Base-by-base conservation (phyloP, 768 basidiomycete genomes). In the Vararia minispora region DNA sequence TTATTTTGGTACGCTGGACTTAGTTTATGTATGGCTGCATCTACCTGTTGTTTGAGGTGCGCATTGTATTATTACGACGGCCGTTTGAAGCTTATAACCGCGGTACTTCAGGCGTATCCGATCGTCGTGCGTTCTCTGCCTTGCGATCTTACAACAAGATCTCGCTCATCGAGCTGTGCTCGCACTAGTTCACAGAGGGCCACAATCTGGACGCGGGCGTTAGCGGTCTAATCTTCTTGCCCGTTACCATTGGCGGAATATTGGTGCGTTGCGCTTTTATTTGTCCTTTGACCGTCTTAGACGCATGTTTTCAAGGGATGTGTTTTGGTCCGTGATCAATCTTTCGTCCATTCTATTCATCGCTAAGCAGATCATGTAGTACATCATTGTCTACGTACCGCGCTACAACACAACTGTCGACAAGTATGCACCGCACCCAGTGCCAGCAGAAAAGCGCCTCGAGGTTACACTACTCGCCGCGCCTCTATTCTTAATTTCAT, bases 11-110 rank as follows among this genome's bases (percentile, higher is more conserved):
- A 37, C 3, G 38, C 25, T 21, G 20, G 4, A 12, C 16, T n/a
- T n/a, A 74, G 71, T 78, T 82, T 42, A 60, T 79, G 22, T 80
- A 76, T 42, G 74, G 76, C 10, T 71, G 72, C 40, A 51, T 78
- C 3, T 79, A 78, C 55, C 58, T 78, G 34, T 53, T 76, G 8
- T 76, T 79, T 41, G 67, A 73, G 44, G n/a, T n/a, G n/a, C n/a
- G n/a, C n/a, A n/a, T n/a, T n/a, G n/a, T n/a, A n/a, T n/a, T n/a
- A n/a, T n/a, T n/a, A n/a, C n/a, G n/a, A n/a, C n/a, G n/a, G n/a
- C n/a, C n/a, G n/a, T n/a, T n/a, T n/a, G n/a, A n/a, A n/a, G n/a
- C n/a, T n/a, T n/a, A n/a, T n/a, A n/a, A n/a, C n/a, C n/a, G n/a
- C n/a, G n/a, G n/a, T n/a, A n/a, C n/a, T n/a, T n/a, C n/a, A n/a